Conservation (phyloP, 768 basidiomycete genomes). For the Hypholoma sublateritium region DNA sequence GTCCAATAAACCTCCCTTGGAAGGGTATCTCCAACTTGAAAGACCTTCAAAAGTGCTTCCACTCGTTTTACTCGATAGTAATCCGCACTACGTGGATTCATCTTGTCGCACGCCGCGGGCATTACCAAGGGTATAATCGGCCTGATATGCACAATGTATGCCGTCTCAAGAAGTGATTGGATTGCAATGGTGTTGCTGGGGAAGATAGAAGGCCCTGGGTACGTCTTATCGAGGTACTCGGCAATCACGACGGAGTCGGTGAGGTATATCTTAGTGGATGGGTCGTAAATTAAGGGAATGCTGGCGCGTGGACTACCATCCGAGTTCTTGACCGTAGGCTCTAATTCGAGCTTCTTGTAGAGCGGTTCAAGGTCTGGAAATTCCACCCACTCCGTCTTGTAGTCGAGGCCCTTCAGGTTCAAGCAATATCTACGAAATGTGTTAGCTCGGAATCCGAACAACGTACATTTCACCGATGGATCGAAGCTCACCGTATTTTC, state of each 20-base stretch:
- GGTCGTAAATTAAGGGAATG: conserved; percentile 49
- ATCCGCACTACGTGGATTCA: background rate
- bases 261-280: conserved; percentile 33
- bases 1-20: background rate
- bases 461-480: no score
- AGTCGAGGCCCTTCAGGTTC: conserved; percentile 34
- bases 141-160: background rate
- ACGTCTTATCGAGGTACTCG: conserved; percentile 46
- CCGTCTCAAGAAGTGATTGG: background rate
- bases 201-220: conserved; percentile 30
- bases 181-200: background rate
- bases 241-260: conserved; percentile 45
- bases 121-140: background rate
- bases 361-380: conserved; percentile 43
- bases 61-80: background rate
- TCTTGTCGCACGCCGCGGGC: background rate
- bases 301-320: conserved; percentile 36
- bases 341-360: conserved; percentile 30
- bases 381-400: conserved; percentile 50
- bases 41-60: background rate
- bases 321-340: conserved; percentile 24
- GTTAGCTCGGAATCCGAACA: no score
- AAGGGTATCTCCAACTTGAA: background rate
- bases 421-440: conserved; percentile 24
- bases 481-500: no score